Evolutionary conservation across 208 protist species (phyloP), one percentile per base, ranked within the genome.

Genomic region (Angomonas desouzai): DNA sequence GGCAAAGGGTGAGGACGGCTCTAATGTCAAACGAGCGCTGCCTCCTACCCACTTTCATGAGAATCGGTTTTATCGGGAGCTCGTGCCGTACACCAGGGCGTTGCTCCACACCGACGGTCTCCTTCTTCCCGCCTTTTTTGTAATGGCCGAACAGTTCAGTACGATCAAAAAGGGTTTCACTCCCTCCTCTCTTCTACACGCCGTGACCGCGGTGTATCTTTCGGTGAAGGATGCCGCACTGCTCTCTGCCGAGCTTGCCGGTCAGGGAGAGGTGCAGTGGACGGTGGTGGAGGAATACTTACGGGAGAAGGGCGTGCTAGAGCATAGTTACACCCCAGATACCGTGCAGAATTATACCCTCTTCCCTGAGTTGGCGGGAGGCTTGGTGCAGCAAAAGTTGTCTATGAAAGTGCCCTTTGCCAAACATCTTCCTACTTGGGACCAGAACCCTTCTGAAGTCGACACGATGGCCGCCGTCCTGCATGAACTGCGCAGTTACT

Each of bases 91-190:
- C 56, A 68, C 81, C 11, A 79, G 78, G 30, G 72, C 83, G 0
- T 64, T 94, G 27, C 79, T 94, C 48, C 88, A 94, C 78, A 89
- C 83, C 3, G 66, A 84, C 30, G 82, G 77, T 27, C 61, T 92
- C n/a, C 66, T 91, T 11, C 72, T 81, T n/a, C 68, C 79, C 4
- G 80, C 87, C 4, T 64, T 88, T 10, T 70, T 77, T 68, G 27
- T 80, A 0, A 38, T 93, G 10, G 60, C 29, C 7, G 48, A 36
- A 30, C 40, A 56, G 38, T 43, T 47, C 10, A 2, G 28, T 34
- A 13, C 28, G 43, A 30, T 30, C 4, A 1, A 57, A n/a, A 29
- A 43, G 16, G 16, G 28, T 16, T 6, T 25, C 49, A 33, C 30
- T 2, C 22, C 28, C 16, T 13, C 51, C 4, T 29, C 51, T 36